Percentiles rank a stretch among this genome's conserved stretches.
Conservation (phyloP, 768 basidiomycete species). For the Boletus pseudo-olivaceus region DNA sequence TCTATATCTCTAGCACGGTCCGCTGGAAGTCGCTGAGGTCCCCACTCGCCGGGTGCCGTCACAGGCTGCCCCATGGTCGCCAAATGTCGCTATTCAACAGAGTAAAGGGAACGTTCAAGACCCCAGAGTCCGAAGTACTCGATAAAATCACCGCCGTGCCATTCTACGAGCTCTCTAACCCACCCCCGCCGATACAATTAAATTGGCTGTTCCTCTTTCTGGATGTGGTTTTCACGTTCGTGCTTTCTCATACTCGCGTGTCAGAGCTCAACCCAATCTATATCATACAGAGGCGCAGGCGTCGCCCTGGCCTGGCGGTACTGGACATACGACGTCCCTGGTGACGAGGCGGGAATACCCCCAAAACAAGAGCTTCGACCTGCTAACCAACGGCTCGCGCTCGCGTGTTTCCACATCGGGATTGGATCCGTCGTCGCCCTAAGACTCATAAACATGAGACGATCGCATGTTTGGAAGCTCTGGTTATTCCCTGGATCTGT, state of each 20-base stretch:
- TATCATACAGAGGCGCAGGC: conserved; percentile 21
- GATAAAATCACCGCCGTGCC: conserved; percentile 19
- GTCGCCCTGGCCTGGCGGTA: conserved; percentile 27
- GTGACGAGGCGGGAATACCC: conserved; percentile 12
- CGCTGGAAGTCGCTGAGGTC: not conserved
- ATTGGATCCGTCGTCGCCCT: conserved; percentile 30
- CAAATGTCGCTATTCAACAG: conserved; percentile 12
- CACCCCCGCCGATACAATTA: conserved; percentile 20
- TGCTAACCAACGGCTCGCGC: conserved; percentile 26
- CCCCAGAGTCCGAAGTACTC: conserved; percentile 16
- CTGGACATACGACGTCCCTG: conserved; percentile 22
- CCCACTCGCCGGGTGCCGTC: not conserved
- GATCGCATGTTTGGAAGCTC: conserved; percentile 28
- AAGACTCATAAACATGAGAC: conserved; percentile 24
- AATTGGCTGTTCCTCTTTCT: conserved; percentile 28
- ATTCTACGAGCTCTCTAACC: conserved; percentile 24
- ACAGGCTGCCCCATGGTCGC: not conserved
- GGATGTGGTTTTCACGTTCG: conserved; percentile 31
- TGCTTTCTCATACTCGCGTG: not conserved
- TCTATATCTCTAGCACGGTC: not conserved
- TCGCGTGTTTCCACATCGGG: conserved; percentile 27
- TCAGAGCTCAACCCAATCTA: not conserved
- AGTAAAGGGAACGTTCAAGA: conserved; percentile 4
- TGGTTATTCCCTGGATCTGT: conserved; percentile 30
- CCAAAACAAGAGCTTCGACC: conserved; percentile 28